Percentiles rank a stretch among this genome's conserved stretches.
Evolutionary conservation across 1,139 yeast genomes (phyloP).

Genomic region (Candida labiduridarum): DNA sequence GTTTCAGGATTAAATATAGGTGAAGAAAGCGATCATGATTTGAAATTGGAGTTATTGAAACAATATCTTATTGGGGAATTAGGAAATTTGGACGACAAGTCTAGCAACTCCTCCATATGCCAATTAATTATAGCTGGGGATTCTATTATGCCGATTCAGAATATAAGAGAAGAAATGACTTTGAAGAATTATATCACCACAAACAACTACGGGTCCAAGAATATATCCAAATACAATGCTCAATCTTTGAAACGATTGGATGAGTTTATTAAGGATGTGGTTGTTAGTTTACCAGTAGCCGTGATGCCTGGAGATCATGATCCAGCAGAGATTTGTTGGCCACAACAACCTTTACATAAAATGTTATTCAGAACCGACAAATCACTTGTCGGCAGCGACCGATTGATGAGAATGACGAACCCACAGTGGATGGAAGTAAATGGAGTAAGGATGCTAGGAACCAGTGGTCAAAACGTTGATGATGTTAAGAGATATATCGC

Average conservation of each 20-base stretch:
- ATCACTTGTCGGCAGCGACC: constrained; percentile 40
- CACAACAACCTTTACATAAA: constrained; percentile 86
- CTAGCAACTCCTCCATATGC: constrained; percentile 39
- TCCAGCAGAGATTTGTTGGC: constrained; percentile 80
- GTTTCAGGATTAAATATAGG: constrained; percentile 73
- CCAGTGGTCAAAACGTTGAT: constrained; percentile 82
- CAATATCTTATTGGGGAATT: constrained; percentile 77
- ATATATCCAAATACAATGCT: constrained; percentile 50
- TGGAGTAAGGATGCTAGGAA: constrained; percentile 62
- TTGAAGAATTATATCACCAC: constrained; percentile 32
- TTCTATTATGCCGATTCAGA: constrained; percentile 49
- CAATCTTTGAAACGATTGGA: constrained; percentile 53
- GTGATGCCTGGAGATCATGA: constrained; percentile 86
- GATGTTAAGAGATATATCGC: constrained; percentile 70
- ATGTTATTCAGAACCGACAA: constrained; percentile 62
- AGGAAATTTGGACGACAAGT: constrained; percentile 35
- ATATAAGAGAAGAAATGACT: constrained; percentile 21
- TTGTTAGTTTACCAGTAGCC: constrained; percentile 64
- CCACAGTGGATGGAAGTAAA: constrained; percentile 69
- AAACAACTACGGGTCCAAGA: constrained; percentile 55
- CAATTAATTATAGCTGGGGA: constrained; percentile 77
- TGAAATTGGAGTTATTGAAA: constrained; percentile 60
- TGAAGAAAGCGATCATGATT: constrained; percentile 40
- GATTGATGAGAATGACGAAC: constrained; percentile 61
- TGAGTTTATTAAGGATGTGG: constrained; percentile 56